phyloP scores from a whole-genome alignment of 2,329 filamentous ascomycete species.

The Tolypocladium ophioglossoides region DNA sequence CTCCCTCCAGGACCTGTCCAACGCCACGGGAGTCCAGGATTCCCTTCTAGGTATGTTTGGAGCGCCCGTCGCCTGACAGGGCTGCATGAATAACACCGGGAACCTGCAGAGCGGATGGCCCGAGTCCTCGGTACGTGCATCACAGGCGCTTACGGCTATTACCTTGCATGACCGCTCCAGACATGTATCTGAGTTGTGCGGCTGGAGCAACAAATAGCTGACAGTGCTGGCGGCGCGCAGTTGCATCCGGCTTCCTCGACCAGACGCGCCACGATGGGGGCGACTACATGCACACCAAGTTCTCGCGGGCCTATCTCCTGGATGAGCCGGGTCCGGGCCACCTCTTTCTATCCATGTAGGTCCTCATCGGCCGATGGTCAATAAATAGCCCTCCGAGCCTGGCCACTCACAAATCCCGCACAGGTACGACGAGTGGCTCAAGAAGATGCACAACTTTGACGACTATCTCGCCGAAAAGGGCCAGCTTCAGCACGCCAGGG shows the following conservation, averaged over 20 bases:
- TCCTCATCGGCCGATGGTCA: background rate
- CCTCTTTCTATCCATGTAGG: conserved; percentile 18
- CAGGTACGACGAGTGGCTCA: conserved; percentile 23
- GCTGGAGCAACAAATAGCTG: background rate
- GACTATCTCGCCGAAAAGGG: conserved; percentile 16
- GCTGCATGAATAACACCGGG: background rate
- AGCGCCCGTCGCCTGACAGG: background rate
- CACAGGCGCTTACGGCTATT: background rate
- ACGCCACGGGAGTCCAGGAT: conserved; percentile 14
- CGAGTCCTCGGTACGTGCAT: conserved; percentile 12
- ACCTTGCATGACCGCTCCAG: background rate
- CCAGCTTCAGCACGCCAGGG: conserved; percentile 8
- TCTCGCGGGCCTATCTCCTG: conserved; percentile 17
- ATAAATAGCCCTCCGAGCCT: background rate
- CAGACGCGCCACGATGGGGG: conserved; percentile 15
- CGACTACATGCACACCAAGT: conserved; percentile 19
- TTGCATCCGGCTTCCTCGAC: conserved; percentile 18
- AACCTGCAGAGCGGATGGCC: conserved; percentile 14
- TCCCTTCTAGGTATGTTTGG: conserved; percentile 15
- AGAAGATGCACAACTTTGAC: conserved; percentile 21
- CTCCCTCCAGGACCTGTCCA: conserved; percentile 15
- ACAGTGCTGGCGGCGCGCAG: conserved; percentile 4
- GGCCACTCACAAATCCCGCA: background rate
- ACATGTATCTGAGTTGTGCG: background rate
- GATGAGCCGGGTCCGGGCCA: conserved; percentile 16